Conservation (phyloP, 305 asterid genomes). For the Fraxinus albicans region DNA sequence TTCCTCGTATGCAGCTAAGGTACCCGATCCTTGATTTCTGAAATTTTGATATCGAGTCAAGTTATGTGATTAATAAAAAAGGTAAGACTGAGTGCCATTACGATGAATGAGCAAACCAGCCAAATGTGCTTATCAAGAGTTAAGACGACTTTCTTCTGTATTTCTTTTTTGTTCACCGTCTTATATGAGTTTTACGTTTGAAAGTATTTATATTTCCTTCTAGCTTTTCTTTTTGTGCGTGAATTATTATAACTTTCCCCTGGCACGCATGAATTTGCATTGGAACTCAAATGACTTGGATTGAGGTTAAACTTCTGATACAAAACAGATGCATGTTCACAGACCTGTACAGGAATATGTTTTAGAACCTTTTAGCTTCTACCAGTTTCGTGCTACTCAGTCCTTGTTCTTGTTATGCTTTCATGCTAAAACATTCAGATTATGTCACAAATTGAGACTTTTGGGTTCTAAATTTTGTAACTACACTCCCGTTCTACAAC, state of each 20-base stretch:
- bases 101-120: not conserved
- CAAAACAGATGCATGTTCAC: not conserved
- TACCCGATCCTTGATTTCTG: not conserved
- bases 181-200: not conserved
- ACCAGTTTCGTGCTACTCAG: constrained; percentile 4
- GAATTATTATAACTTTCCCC: not conserved
- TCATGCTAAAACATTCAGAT: not conserved
- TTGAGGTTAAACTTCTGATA: not conserved
- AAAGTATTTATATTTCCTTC: not conserved
- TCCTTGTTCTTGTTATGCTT: not conserved
- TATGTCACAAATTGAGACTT: not conserved
- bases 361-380: not conserved
- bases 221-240: not conserved
- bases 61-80: not conserved
- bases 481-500: not conserved
- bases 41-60: not conserved
- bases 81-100: not conserved
- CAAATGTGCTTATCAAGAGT: not conserved
- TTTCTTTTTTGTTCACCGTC: not conserved
- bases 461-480: not conserved
- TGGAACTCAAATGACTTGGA: not conserved
- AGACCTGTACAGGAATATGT: not conserved
- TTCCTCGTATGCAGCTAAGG: not conserved
- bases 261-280: not conserved
- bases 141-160: not conserved